Percentiles rank a stretch among this genome's conserved stretches.
Conservation (phyloP, 2,329 filamentous ascomycete genomes). For the Westerdykella ornata region DNA sequence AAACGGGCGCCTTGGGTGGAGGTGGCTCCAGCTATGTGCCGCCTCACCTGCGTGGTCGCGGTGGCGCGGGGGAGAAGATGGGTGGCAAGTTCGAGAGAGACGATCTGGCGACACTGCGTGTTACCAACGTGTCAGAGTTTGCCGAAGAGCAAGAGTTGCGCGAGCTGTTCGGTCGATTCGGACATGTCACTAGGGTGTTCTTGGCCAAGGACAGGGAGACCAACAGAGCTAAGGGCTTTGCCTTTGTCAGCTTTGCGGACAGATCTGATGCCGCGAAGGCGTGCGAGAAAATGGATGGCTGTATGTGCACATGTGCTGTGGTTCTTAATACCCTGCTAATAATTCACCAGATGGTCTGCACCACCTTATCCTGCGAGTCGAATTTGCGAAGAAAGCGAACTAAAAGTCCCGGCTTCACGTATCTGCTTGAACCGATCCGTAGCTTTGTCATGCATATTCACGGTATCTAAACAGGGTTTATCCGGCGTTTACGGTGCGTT, state of each 20-base stretch:
- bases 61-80: constrained; percentile 75
- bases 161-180: constrained; percentile 96
- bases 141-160: constrained; percentile 92
- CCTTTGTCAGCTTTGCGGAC: constrained; percentile 96
- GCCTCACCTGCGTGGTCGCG: constrained; percentile 81
- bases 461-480: not conserved
- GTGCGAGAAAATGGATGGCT: constrained; percentile 97
- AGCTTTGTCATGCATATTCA: not conserved
- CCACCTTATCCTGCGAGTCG: constrained; percentile 78
- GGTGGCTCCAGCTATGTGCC: constrained; percentile 86
- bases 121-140: constrained; percentile 98
- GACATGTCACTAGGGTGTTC: constrained; percentile 94
- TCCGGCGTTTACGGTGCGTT: not conserved
- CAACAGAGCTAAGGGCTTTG: constrained; percentile 93
- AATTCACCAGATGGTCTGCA: constrained; percentile 57
- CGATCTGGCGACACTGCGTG: constrained; percentile 89
- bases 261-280: constrained; percentile 83
- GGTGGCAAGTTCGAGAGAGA: constrained; percentile 91
- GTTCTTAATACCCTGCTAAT: constrained; percentile 12
- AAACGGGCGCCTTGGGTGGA: constrained; percentile 51
- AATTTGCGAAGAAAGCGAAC: constrained; percentile 67
- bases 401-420: constrained; percentile 5
- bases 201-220: constrained; percentile 97
- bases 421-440: not conserved
- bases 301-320: constrained; percentile 39